Evolutionary conservation across 2,329 filamentous ascomycete genomes (phyloP), one percentile per base, ranked within the genome.

Genomic region (Aureobasidium sp.): DNA sequence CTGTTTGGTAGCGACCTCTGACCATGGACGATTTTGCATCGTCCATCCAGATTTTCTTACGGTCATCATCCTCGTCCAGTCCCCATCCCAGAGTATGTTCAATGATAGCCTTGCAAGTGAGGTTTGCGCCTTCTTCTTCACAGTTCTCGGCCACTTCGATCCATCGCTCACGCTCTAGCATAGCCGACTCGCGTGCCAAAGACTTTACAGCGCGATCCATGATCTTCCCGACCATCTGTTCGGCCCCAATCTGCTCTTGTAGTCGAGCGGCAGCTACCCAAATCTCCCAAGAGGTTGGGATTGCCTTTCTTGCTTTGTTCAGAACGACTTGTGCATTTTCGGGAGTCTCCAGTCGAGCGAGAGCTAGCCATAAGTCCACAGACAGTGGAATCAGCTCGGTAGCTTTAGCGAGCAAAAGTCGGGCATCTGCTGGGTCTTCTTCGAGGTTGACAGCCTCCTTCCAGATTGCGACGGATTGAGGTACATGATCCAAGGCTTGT

Each of bases 131-230:
- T 72, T 97, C 94, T 62, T 90, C 88, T 74, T 99, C 94, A 71
- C 93, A 97, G 66, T 89, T 89, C 73, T 99, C 94, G 0, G 94
- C 95, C 74, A 97, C 91, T 5, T 84, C 82, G 59, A 99, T 95
- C 94, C 94, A 99, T 68, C 97, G 92, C 72, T 99, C 94, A 44
- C 95, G 87, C 75, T 96, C 96, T 42, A 94, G 84, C 95, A 99
- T 99, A 12, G 94, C 93, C 31, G 90, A 92, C 70, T 96, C 91
- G 69, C 91, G 91, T 40, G 87, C 91, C 35, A 99, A 81, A 22
- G 91, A 86, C 70, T 95, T 90, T 35, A 97, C 85, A 48, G 90
- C 94, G 78, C 91, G 89, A 73, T 94, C 93, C 90, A 99, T 97
- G 62, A 97, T 90, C 68, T 91, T 95, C 69, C 74, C 70, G 11